phyloP scores from a whole-genome alignment of 225 moss, liverwort and hornwort species.

The Bryoerythrophyllum caledonicum region DNA sequence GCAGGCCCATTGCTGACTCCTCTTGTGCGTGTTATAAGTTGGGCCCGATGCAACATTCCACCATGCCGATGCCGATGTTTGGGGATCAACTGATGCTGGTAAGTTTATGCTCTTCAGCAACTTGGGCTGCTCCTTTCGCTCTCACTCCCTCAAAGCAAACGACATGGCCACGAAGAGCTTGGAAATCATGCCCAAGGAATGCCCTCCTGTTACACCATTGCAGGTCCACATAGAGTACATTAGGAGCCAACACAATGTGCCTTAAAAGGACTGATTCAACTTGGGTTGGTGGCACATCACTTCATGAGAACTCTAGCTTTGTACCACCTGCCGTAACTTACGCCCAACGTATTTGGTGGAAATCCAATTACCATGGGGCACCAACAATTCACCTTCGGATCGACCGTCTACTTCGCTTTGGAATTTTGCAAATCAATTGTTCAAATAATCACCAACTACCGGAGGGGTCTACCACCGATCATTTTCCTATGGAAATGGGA shows the following conservation, averaged over 20 bases:
- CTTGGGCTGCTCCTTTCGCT: not conserved
- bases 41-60: not conserved
- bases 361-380: not conserved
- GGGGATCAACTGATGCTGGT: not conserved
- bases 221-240: conserved; percentile 6
- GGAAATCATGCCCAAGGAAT: not conserved
- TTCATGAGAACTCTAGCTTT: not conserved
- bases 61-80: not conserved
- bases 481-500: no score
- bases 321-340: not conserved
- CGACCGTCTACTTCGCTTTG: not conserved
- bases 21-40: not conserved
- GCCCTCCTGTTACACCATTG: not conserved
- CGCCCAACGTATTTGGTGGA: not conserved
- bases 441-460: not conserved
- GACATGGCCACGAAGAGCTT: not conserved
- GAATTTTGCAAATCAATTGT: not conserved
- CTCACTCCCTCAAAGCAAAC: not conserved
- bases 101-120: not conserved
- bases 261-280: conserved; percentile 9
- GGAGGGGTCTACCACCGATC: not conserved
- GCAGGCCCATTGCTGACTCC: not conserved
- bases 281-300: conserved; percentile 11
- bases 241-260: not conserved
- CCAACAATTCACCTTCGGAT: not conserved